Conservation (phyloP, 495 filamentous ascomycete species). For the Penicillium chermesinum region DNA sequence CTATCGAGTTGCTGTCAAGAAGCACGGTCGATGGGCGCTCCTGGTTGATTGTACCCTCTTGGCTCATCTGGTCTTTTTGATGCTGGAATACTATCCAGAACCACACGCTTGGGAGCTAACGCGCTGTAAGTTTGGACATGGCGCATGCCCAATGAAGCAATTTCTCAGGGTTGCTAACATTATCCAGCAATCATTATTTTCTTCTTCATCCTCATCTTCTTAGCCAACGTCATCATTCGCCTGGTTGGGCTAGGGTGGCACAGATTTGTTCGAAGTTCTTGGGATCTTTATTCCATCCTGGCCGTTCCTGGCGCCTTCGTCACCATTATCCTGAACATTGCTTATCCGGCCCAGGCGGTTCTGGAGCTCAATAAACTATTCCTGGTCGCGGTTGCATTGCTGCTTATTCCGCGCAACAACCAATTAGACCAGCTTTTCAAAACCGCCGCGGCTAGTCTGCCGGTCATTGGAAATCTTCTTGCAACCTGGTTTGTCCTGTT, state of each 20-base stretch:
- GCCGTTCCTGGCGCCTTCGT: conserved; percentile 79
- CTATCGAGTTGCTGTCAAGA: conserved; percentile 88
- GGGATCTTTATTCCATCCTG: conserved; percentile 87
- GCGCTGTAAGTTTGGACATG: conserved; percentile 51
- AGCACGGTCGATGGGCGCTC: conserved; percentile 88
- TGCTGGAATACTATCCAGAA: conserved; percentile 81
- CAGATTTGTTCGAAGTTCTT: conserved; percentile 86
- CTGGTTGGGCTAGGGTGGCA: conserved; percentile 88
- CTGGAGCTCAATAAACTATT: conserved; percentile 86
- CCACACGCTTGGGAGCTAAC: conserved; percentile 55
- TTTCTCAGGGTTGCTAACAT: too few species aligned
- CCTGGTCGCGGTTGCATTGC: conserved; percentile 80
- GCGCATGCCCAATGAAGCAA: too few species aligned
- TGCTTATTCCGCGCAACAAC: conserved; percentile 95
- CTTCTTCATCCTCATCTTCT: conserved; percentile 77
- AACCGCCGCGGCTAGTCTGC: conserved; percentile 92
- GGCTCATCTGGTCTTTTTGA: conserved; percentile 74
- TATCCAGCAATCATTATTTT: conserved; percentile 66
- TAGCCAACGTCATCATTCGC: conserved; percentile 77
- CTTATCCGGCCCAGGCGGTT: conserved; percentile 56
- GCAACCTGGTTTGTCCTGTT: conserved; percentile 98
- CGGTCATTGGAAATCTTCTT: conserved; percentile 84
- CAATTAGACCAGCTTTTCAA: conserved; percentile 99
- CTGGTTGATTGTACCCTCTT: conserved; percentile 72
- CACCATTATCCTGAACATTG: conserved; percentile 62